Evolutionary conservation across 306 rosid genomes (phyloP), one percentile per base, ranked within the genome.

Genomic region (Corylus avellana): DNA sequence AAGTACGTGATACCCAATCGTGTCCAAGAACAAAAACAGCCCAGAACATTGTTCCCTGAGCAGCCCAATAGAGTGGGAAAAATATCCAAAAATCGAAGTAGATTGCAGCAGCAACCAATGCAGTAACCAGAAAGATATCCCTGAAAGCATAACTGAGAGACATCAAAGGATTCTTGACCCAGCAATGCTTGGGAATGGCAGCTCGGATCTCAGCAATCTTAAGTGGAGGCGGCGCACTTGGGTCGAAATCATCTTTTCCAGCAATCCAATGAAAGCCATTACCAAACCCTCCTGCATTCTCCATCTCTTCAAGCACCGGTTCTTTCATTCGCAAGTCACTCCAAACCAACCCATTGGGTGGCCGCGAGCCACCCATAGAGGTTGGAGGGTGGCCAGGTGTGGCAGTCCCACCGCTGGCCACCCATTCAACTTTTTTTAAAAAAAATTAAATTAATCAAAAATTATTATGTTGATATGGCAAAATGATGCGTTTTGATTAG

Each of bases 21-120:
- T 95, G 98, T 13, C 98, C 98, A 32, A 95, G 93, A 77, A 95
- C 99, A 81, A 95, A 95, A 3, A 95, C 70, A 73, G 99, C 99
- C 99, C 99, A 95, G 83, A 95, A 95, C 98, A 95, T 87, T 63
- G 98, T 93, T 16, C 99, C 99, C 73, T 95, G 99, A 67, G 87
- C 86, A 67, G 75, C 63, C 99, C 98, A 95, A 44, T 93, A 95
- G 55, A 93, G 6, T 1, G 91, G 94, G 96, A 97, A 95, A 47
- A 87, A 75, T 74, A 87, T 68, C 93, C 90, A 90, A 67, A 14
- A 77, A 47, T 90, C 71, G 62, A 88, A 72, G 49, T 63, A 53
- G 76, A 89, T 57, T 50, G 94, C 96, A 7, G 84, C 77, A 49
- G 85, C 87, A 0, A 82, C 42, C 77, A 95, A 78, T 55, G 89